phyloP scores from a whole-genome alignment of 2,329 filamentous ascomycete species.

The Sordariomycetes sp. region DNA sequence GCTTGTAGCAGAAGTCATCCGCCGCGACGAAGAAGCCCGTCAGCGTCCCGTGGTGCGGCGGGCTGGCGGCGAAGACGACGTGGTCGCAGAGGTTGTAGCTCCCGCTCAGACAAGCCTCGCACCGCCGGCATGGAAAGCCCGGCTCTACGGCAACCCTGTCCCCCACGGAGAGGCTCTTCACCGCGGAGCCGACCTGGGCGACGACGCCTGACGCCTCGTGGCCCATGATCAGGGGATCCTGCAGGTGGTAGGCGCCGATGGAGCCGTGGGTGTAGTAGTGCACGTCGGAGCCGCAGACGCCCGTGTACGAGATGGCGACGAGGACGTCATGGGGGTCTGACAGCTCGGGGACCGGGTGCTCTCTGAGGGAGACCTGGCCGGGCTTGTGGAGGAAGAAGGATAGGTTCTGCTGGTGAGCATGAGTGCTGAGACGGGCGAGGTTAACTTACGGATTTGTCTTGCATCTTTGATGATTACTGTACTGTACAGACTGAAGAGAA shows the following conservation, averaged over 20 bases:
- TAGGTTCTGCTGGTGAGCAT: background rate
- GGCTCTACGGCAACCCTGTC: constrained; percentile 61
- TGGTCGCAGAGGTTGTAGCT: constrained; percentile 57
- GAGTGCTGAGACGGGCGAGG: background rate
- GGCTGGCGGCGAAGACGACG: constrained; percentile 52
- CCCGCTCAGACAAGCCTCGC: constrained; percentile 49
- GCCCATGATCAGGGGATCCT: background rate
- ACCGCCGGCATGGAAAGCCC: constrained; percentile 52
- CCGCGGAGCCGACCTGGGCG: background rate
- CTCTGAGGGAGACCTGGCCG: background rate
- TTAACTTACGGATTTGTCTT: background rate
- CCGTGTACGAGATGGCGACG: constrained; percentile 3
- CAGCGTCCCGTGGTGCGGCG: constrained; percentile 50
- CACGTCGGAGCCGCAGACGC: constrained; percentile 3
- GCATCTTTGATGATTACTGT: too few relatives aligned
- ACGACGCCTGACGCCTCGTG: background rate
- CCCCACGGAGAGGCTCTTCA: constrained; percentile 20
- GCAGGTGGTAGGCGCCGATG: background rate
- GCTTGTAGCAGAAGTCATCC: background rate
- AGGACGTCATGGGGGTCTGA: constrained; percentile 1
- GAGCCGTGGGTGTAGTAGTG: background rate
- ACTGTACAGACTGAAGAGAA: too few relatives aligned
- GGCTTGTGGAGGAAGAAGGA: background rate
- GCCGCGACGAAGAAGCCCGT: background rate
- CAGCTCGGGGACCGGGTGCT: background rate